These are phyloP conservation scores for Ocimum tenuiflorum DNA, from an alignment of 257 asterid species.

Conservation along the genomic window DNA sequence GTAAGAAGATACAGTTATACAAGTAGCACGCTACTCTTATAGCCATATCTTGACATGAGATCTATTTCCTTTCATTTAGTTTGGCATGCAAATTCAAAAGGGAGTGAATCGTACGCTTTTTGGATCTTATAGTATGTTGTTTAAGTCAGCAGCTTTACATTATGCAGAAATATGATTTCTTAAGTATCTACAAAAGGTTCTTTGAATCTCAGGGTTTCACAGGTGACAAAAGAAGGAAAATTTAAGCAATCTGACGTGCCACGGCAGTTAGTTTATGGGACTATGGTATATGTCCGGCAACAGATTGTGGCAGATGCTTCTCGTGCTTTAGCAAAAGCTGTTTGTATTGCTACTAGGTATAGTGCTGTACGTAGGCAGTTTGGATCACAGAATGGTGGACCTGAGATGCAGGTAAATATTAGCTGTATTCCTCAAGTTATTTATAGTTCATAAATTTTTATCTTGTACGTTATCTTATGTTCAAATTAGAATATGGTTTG, in stretches of 20 bases:
- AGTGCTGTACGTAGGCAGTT: conserved; percentile 97
- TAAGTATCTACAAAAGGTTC: neutral
- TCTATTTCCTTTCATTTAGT: no score
- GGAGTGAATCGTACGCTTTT: neutral
- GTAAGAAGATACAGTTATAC: no score
- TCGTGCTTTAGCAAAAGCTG: conserved; percentile 79
- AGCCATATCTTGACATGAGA: no score
- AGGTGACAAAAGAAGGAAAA: conserved; percentile 88
- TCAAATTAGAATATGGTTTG: neutral
- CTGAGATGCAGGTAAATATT: conserved; percentile 81
- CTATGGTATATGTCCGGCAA: conserved; percentile 92
- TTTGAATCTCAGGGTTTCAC: conserved; percentile 60
- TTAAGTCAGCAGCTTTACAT: neutral
- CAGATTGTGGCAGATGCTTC: conserved; percentile 89
- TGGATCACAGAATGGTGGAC: conserved; percentile 87
- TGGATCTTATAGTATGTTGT: no score
- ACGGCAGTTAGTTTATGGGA: conserved; percentile 82
- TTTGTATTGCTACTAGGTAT: conserved; percentile 90
- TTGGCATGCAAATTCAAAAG: neutral
- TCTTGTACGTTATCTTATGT: neutral
- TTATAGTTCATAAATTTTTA: neutral
- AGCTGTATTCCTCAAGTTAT: neutral
- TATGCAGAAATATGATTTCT: neutral
- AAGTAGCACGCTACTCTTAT: no score
- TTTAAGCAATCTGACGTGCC: conserved; percentile 75